Evolutionary conservation across 2,329 filamentous ascomycete species (phyloP), one percentile per base, ranked within the genome.

Genomic region (Rosellinia necatrix): DNA sequence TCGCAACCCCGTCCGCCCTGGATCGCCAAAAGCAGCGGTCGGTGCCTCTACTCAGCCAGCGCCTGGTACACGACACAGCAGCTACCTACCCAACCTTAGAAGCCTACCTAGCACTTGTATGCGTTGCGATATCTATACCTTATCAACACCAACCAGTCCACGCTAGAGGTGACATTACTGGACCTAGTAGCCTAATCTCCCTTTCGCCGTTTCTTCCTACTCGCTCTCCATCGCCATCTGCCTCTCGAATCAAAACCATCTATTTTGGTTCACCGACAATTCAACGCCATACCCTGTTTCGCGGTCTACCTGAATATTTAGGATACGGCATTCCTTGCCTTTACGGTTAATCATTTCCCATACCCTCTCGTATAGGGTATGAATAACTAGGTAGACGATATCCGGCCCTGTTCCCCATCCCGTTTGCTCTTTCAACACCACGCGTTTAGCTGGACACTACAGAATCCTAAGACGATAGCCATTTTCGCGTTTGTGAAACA

Each of bases 1-100:
- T 21, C 15, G 41, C 44, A 53, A 46, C 22, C 41, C n/a, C n/a
- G n/a, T n/a, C n/a, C 49, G 49, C 49, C 40, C 44, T 53, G 34
- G 19, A 57, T 54, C 44, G 37, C 51, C 49, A 50, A 21, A 44
- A 53, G 42, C 58, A 43, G 49, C 49, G 53, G 58, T 60, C 46
- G 54, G 49, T 22, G 51, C 15, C 3, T 15, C 12, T 19, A n/a
- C 25, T 24, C 37, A 13, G 38, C 38, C 30, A 44, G 5, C 17
- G 12, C n/a, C n/a, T n/a, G n/a, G n/a, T n/a, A n/a, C n/a, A n/a
- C n/a, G n/a, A n/a, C n/a, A n/a, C n/a, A n/a, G n/a, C n/a, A n/a
- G n/a, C 40, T 15, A 42, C 12, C 40, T 27, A 42, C 12, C 21
- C 6, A n/a, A n/a, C n/a, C n/a, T n/a, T n/a, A n/a, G n/a, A n/a